Evolutionary conservation across 2,329 filamentous ascomycete genomes (phyloP).

Genomic region (Thelonectria olida): DNA sequence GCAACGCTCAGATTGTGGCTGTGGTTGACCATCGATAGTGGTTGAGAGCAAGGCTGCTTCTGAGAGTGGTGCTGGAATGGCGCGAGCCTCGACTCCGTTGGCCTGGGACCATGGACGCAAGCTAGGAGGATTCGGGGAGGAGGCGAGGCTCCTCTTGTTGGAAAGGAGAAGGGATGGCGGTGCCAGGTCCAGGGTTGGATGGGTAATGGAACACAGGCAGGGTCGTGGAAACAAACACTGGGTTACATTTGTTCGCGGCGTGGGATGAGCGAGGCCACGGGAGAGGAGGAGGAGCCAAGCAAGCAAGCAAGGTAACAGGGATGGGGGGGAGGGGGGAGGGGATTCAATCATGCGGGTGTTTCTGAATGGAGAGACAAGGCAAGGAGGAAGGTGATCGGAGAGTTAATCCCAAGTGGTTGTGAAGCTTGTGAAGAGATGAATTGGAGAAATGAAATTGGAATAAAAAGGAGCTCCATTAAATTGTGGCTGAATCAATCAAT

Average conservation of each 20-base stretch:
- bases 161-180: not conserved
- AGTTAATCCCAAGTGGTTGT: no score
- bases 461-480: not conserved
- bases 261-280: not conserved
- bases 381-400: not conserved
- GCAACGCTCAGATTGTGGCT: no score
- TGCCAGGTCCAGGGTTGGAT: not conserved
- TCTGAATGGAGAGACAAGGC: not conserved
- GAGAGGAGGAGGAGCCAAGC: not conserved
- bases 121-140: slow-evolving; percentile 2
- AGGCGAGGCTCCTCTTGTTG: no score
- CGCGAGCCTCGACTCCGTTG: not conserved
- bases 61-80: not conserved
- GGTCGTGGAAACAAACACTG: not conserved
- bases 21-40: not conserved
- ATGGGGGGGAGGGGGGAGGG: not conserved
- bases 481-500: not conserved
- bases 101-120: not conserved
- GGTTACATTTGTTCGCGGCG: not conserved
- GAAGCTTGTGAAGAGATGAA: not conserved
- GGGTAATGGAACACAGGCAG: not conserved
- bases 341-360: not conserved
- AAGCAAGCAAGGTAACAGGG: not conserved
- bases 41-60: not conserved
- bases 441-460: not conserved